These are phyloP conservation scores for Thermothielavioides terrestris DNA, from an alignment of 495 filamentous ascomycete species.

Conservation along the genomic window DNA sequence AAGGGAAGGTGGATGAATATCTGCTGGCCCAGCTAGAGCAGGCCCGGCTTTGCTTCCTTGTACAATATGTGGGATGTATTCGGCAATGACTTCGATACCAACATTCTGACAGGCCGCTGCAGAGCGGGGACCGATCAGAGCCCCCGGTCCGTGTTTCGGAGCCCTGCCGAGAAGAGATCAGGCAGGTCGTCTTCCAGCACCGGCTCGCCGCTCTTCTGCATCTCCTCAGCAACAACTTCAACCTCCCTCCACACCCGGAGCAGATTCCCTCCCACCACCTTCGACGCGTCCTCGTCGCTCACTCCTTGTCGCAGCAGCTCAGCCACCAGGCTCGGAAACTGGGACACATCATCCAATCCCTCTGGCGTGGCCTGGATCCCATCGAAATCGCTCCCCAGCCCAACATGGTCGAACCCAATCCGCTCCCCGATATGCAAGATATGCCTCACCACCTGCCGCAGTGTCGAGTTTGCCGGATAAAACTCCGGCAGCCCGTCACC, in stretches of 20 bases:
- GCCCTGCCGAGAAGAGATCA: conserved; percentile 4
- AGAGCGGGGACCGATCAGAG: not conserved
- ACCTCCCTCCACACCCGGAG: conserved; percentile 69
- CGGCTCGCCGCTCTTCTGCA: conserved; percentile 51
- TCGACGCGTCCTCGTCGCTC: conserved; percentile 55
- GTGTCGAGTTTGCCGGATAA: conserved; percentile 57
- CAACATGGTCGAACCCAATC: conserved; percentile 68
- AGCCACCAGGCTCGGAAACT: conserved; percentile 70
- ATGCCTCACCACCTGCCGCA: conserved; percentile 70
- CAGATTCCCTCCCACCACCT: conserved; percentile 65
- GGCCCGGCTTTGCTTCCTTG: not conserved
- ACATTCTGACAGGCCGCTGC: not conserved
- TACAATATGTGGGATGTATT: not conserved
- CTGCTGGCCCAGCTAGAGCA: not conserved
- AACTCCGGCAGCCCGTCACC: conserved; percentile 53
- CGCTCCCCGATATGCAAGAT: conserved; percentile 59
- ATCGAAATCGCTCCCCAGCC: conserved; percentile 68
- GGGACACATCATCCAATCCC: conserved; percentile 71
- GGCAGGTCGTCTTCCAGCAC: conserved; percentile 54
- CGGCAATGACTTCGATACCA: not conserved
- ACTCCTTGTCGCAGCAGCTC: conserved; percentile 62
- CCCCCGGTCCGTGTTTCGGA: not conserved
- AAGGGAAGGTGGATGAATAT: not conserved
- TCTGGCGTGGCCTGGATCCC: conserved; percentile 50
- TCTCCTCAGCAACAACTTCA: conserved; percentile 52